Evolutionary conservation across 1,139 yeast genomes (phyloP).

Genomic region (Zhuliangozyma blackwelliae): DNA sequence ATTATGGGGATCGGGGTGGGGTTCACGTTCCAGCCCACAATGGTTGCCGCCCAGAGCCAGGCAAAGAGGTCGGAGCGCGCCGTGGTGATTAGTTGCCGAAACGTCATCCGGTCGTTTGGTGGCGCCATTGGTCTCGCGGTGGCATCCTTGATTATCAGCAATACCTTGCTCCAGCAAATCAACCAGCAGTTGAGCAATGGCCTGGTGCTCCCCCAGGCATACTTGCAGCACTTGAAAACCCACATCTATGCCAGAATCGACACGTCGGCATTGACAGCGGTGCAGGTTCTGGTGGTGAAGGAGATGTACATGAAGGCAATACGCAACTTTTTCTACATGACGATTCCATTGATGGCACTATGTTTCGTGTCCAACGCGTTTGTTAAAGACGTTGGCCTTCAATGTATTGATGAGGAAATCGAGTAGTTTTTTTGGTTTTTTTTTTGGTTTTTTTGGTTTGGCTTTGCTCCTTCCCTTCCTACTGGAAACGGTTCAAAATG

Average conservation of each 20-base stretch:
- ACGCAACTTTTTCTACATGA: conserved; percentile 35
- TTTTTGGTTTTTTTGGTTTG: too few relatives aligned
- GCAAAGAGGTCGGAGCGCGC: conserved; percentile 46
- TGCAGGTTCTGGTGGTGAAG: conserved; percentile 23
- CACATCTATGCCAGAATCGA: conserved; percentile 33
- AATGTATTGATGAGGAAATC: conserved; percentile 34
- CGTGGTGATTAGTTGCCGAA: conserved; percentile 49
- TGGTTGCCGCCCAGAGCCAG: conserved; percentile 50
- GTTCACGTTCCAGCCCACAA: conserved; percentile 50
- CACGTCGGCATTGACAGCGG: conserved; percentile 16
- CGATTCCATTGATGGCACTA: conserved; percentile 39
- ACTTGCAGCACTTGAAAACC: conserved; percentile 18
- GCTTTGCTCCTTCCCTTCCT: neutral
- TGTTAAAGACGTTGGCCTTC: conserved; percentile 40
- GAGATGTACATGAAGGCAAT: conserved; percentile 34
- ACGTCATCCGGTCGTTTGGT: conserved; percentile 50
- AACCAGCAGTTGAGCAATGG: conserved; percentile 9
- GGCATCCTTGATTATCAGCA: conserved; percentile 39
- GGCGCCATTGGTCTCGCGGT: conserved; percentile 51
- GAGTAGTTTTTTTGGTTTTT: conserved; percentile 4
- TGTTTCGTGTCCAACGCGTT: conserved; percentile 34
- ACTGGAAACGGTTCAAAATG: neutral
- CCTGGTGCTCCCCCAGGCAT: conserved; percentile 10
- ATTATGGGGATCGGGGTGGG: conserved; percentile 49
- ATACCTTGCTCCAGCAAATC: conserved; percentile 27